Evolutionary conservation across 768 basidiomycete genomes (phyloP).

Genomic region (Amylocystis lapponica): DNA sequence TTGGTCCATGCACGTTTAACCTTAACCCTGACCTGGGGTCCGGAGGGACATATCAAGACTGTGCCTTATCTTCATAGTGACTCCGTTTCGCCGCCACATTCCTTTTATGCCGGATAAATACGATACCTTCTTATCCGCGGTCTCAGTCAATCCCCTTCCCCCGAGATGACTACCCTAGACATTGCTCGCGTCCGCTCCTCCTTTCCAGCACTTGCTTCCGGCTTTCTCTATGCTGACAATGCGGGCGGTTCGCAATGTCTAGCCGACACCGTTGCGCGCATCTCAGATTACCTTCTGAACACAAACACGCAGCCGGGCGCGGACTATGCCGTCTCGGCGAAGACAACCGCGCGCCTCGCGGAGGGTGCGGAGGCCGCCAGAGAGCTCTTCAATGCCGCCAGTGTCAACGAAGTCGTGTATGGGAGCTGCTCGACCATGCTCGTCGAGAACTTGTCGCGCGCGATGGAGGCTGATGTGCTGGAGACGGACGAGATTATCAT

Average conservation of each 20-base stretch:
- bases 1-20: no score
- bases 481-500: constrained; percentile 70
- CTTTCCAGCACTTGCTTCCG: constrained; percentile 56
- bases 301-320: constrained; percentile 74
- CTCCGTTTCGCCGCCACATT: no score
- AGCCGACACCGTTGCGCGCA: constrained; percentile 47
- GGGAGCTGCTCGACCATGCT: constrained; percentile 64
- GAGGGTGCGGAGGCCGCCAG: constrained; percentile 48
- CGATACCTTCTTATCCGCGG: no score
- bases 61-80: no score
- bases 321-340: constrained; percentile 53
- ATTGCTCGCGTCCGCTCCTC: constrained; percentile 46
- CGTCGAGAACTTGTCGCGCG: constrained; percentile 62
- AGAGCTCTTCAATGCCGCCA: constrained; percentile 60
- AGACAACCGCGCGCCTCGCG: constrained; percentile 44
- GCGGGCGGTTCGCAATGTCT: constrained; percentile 70
- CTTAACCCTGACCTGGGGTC: no score
- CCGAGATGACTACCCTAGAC: constrained; percentile 15
- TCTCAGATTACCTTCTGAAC: constrained; percentile 63
- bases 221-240: constrained; percentile 69
- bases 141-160: background rate
- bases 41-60: no score
- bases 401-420: constrained; percentile 58
- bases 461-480: constrained; percentile 48
- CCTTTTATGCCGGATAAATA: no score